Evolutionary conservation across 2,329 filamentous ascomycete genomes (phyloP).

Genomic region (Penicillium expansum): DNA sequence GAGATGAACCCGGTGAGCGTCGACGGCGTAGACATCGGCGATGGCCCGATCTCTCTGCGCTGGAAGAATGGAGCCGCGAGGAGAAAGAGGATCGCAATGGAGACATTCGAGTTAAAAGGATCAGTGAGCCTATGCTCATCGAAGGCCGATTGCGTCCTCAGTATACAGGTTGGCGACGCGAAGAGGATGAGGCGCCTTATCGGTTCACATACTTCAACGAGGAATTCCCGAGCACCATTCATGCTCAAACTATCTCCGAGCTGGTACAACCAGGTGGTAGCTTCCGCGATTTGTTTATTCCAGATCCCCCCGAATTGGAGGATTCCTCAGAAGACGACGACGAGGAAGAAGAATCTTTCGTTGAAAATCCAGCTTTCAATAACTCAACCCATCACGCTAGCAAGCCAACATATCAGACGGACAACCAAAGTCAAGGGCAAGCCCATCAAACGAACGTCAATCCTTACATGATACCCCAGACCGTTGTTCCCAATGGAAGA

Average conservation of each 20-base stretch:
- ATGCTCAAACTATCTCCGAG: constrained; percentile 92
- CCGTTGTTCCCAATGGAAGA: constrained; percentile 10
- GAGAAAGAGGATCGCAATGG: constrained; percentile 87
- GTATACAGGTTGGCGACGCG: constrained; percentile 76
- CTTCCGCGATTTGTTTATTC: constrained; percentile 86
- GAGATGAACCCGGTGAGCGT: constrained; percentile 41
- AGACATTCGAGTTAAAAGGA: constrained; percentile 80
- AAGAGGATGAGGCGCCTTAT: constrained; percentile 86
- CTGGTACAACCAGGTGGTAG: constrained; percentile 79
- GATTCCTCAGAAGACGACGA: constrained; percentile 71
- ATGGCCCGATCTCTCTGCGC: constrained; percentile 80
- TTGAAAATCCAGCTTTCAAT: constrained; percentile 14
- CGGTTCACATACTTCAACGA: constrained; percentile 99
- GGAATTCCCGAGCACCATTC: constrained; percentile 91
- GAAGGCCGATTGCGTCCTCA: constrained; percentile 83
- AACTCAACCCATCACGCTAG: constrained; percentile 4
- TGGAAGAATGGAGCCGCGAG: constrained; percentile 86
- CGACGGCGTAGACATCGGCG: constrained; percentile 63
- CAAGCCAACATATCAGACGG: constrained; percentile 6
- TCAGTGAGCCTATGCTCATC: constrained; percentile 89
- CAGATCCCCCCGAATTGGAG: constrained; percentile 72
- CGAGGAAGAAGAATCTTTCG: constrained; percentile 29
- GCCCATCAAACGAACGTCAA: constrained; percentile 3
- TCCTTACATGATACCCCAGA: background rate
- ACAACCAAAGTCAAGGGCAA: constrained; percentile 5